phyloP scores from a whole-genome alignment of 306 rosid species.

The Sophora flavescens region DNA sequence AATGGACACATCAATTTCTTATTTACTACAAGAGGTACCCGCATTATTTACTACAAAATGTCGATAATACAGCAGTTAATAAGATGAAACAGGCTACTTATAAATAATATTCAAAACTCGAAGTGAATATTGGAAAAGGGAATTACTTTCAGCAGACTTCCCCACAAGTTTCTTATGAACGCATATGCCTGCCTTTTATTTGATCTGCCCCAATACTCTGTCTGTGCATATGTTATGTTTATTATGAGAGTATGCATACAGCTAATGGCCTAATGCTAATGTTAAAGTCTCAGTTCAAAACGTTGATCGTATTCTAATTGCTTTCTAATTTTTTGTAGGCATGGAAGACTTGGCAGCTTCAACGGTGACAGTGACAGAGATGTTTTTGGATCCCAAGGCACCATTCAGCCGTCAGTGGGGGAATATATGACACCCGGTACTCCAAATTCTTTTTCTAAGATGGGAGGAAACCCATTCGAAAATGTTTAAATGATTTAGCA shows the following conservation, averaged over 20 bases:
- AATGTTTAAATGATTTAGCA: constrained; percentile 9
- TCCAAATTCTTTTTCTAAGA: constrained; percentile 47
- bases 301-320: neutral
- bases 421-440: constrained; percentile 41
- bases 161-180: constrained; percentile 1
- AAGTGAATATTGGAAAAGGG: neutral
- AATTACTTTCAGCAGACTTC: constrained; percentile 3
- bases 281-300: constrained; percentile 5
- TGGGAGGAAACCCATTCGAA: constrained; percentile 77
- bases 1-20: neutral
- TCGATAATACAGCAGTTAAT: neutral
- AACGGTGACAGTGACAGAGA: constrained; percentile 38
- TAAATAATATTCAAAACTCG: neutral
- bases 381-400: constrained; percentile 44
- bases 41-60: neutral
- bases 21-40: neutral
- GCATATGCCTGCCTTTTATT: neutral
- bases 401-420: constrained; percentile 48
- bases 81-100: neutral
- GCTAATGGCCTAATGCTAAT: neutral
- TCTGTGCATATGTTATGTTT: neutral
- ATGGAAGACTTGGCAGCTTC: constrained; percentile 48
- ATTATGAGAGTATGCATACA: neutral
- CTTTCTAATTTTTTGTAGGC: constrained; percentile 46
- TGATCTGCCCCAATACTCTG: neutral